Percentiles rank a stretch among this genome's conserved stretches.
Evolutionary conservation across 139 green algal genomes (phyloP).

Genomic region (Asterochloris sp.): DNA sequence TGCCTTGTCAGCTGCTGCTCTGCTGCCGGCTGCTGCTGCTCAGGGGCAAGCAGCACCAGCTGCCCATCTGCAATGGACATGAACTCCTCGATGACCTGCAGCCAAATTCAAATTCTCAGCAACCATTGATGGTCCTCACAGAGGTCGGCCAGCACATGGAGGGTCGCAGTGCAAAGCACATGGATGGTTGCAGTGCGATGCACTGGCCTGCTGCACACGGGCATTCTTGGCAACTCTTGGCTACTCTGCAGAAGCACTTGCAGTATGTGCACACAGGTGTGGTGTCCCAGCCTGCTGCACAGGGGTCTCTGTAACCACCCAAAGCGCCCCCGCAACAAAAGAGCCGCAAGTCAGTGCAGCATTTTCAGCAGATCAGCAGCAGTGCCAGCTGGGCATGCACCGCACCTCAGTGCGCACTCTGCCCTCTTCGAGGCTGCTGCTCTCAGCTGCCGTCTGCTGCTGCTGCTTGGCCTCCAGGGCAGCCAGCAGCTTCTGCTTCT

Average conservation of each 20-base stretch:
- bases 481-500: conserved; percentile 65
- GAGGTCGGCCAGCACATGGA: neutral
- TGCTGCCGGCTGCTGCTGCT: neutral
- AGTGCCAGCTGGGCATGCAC: neutral
- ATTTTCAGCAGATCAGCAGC: no score
- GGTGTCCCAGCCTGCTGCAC: no score
- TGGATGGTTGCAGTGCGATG: no score
- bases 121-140: neutral
- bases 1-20: neutral
- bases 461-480: conserved; percentile 37
- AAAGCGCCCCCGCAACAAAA: no score
- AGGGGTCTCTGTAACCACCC: no score
- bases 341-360: no score
- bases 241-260: no score
- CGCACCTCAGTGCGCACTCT: conserved; percentile 32
- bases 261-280: no score
- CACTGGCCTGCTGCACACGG: no score
- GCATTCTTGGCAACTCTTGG: no score
- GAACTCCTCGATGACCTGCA: conserved; percentile 84
- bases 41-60: conserved; percentile 35
- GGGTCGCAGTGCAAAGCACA: no score
- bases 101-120: conserved; percentile 12
- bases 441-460: neutral
- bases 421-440: neutral
- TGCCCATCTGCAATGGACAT: conserved; percentile 91